Base-by-base conservation (phyloP, 176 grass and related monocot genomes). In the Zoysia japonica region DNA sequence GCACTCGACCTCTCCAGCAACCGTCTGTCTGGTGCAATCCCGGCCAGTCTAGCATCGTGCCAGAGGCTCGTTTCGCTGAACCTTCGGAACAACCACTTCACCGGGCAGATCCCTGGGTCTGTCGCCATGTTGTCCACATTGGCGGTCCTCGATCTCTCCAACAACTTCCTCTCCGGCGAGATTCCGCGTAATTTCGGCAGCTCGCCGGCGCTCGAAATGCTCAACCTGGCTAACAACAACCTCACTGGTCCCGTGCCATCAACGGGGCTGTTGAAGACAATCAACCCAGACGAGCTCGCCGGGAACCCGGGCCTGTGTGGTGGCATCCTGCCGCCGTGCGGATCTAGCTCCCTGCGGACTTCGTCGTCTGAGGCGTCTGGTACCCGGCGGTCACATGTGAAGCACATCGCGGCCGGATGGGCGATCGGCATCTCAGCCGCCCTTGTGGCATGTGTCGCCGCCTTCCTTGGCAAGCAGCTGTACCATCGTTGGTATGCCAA, bases 201-300 rank as follows among this genome's bases (percentile, higher is more conserved):
- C 81, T 98, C 92, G 7, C 92, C 90, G 16, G 90, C 96, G 57
- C 87, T 98, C 10, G 96, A 98, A 61, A 94, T 91, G 96, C 81
- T 98, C 10, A 98, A 89, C 85, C 49, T 98, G 68, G 88, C 96
- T 38, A 86, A 98, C 88, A 98, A 98, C 84, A 98, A 98, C 66
- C 92, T 98, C 42, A 89, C 84, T 0, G 96, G 96, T 9, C 83
- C 88, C 17, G 90, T 98, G 65, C 92, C 96, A 0, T 48, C 88
- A 2, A 95, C 86, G 3, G 92, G 96, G 19, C 62, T 98, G 36
- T 8, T 98, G 13, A 81, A 79, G 38, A 98, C 96, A 0, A 95
- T 98, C 46, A 98, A 95, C 64, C 92, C 92, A 9, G 96, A 93
- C 41, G 96, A 98, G 47, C 90, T 98, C 16, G 92, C 92, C 1